A percentile compares a stretch with the other conserved stretches of the same genome.
Evolutionary conservation across 352 stramenopile species (phyloP).

Genomic region (Globisporangium heterothallicum): DNA sequence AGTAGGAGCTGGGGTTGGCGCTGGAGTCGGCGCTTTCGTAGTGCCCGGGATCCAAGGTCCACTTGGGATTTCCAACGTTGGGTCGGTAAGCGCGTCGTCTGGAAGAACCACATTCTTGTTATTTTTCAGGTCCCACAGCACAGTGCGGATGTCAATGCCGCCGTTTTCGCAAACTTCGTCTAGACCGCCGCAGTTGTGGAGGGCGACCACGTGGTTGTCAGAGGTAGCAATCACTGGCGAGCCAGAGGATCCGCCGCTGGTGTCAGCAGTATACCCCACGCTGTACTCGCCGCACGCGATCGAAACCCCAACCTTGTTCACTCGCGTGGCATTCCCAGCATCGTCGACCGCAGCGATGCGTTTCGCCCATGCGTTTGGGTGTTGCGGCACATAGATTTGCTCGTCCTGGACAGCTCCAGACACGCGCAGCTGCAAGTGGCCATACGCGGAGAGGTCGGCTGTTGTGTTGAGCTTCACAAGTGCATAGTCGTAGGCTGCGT

Average conservation of each 20-base stretch:
- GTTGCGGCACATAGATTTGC: slow-evolving; percentile 47
- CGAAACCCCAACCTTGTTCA: slow-evolving; percentile 14
- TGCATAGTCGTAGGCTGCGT: slow-evolving; percentile 30
- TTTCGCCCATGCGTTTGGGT: slow-evolving; percentile 32
- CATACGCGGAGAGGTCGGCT: slow-evolving; percentile 22
- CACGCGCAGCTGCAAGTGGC: slow-evolving; percentile 27
- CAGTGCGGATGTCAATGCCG: slow-evolving; percentile 25
- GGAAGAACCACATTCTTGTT: slow-evolving; percentile 22
- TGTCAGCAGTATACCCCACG: slow-evolving; percentile 40
- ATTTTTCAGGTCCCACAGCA: slow-evolving; percentile 25
- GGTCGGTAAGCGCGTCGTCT: slow-evolving; percentile 19
- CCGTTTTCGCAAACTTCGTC: slow-evolving; percentile 22
- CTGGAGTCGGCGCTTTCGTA: slow-evolving; percentile 11
- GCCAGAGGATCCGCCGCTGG: slow-evolving; percentile 30
- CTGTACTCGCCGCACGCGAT: slow-evolving; percentile 26
- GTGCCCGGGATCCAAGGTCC: slow-evolving; percentile 21
- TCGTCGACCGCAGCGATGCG: slow-evolving; percentile 24
- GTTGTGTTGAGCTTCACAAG: slow-evolving; percentile 31
- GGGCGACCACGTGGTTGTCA: slow-evolving; percentile 38
- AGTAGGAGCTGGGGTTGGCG: slow-evolving; percentile 21
- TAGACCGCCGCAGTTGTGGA: slow-evolving; percentile 43
- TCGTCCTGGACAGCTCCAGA: slow-evolving; percentile 21
- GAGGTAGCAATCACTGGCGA: slow-evolving; percentile 32
- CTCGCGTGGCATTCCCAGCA: slow-evolving; percentile 17
- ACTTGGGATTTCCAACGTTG: slow-evolving; percentile 10